Evolutionary conservation across 2,329 filamentous ascomycete species (phyloP), one percentile per base, ranked within the genome.

Genomic region (Ceratocystis cubensis): DNA sequence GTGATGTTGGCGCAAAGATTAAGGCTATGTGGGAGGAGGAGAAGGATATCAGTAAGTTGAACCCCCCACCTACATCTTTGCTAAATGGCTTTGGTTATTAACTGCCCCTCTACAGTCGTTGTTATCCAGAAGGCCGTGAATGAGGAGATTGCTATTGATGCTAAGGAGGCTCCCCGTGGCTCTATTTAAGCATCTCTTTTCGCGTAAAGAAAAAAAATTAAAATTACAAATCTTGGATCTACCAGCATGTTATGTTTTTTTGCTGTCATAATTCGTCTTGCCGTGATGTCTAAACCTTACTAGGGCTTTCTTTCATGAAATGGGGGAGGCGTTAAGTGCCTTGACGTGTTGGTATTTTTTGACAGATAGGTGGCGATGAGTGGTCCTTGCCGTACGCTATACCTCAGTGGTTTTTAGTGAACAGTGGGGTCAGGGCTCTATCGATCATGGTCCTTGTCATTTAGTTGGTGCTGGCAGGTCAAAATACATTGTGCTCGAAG

Each of bases 51-150:
- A 93, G 92, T 96, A 83, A 85, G 91, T 85, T 71, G 53, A 65
- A 57, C 13, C 17, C 30, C 41, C 25, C 7, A 33, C 15, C 30
- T n/a, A 59, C 28, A n/a, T 45, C 41, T 45, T n/a, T 64, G 8
- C 37, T 45, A 22, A 20, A 10, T 7, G 5, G 17, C 25, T n/a
- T 28, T 10, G 17, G 13, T 33, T 50, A 20, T 56, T 67, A 44
- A 63, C 33, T 57, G 30, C 46, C 70, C 96, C 91, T 91, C 28
- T 59, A 59, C 80, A 88, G 97, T 74, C 88, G 61, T 68, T 33
- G 61, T 93, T 74, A 86, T 99, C 77, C 88, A 96, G 76, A 89
- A 90, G 74, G 86, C 94, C 77, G 99, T 99, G 94, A 89, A 89
- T 76, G 93, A 99, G 82, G 89, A 97, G 84, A 80, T 84, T 73